Percentiles rank a stretch among this genome's conserved stretches.
These are phyloP conservation scores for Phoenix roebelenii DNA, from an alignment of 176 grass and related monocot genomes.

Conservation along the genomic window DNA sequence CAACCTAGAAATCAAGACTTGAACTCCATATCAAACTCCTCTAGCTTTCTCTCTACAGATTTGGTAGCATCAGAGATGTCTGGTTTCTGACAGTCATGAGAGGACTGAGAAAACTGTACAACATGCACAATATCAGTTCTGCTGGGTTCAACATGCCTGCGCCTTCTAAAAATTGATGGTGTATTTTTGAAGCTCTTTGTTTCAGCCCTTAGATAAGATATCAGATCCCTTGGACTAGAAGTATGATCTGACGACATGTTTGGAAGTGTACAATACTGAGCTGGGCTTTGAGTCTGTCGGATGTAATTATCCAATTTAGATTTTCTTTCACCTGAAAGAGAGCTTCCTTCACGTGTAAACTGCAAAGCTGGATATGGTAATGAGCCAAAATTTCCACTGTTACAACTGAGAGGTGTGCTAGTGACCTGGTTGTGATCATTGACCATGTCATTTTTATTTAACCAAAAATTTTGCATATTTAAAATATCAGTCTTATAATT, in stretches of 20 bases:
- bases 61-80: neutral
- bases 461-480: no score
- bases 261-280: neutral
- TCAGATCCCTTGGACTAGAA: neutral
- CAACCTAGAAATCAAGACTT: neutral
- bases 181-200: slow-evolving; percentile 12
- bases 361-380: neutral
- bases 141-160: neutral
- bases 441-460: neutral
- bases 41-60: neutral
- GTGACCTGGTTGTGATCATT: neutral
- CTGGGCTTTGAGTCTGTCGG: neutral
- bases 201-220: slow-evolving; percentile 1
- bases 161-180: slow-evolving; percentile 6
- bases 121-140: neutral
- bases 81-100: neutral
- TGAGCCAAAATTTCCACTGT: neutral
- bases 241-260: neutral
- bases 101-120: neutral
- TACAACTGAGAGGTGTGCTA: no score
- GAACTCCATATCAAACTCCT: neutral
- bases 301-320: neutral
- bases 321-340: neutral
- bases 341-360: neutral
- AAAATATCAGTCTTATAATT: no score